Conservation (phyloP, 345 rosid genomes). For the Hypericum androsaemum region DNA sequence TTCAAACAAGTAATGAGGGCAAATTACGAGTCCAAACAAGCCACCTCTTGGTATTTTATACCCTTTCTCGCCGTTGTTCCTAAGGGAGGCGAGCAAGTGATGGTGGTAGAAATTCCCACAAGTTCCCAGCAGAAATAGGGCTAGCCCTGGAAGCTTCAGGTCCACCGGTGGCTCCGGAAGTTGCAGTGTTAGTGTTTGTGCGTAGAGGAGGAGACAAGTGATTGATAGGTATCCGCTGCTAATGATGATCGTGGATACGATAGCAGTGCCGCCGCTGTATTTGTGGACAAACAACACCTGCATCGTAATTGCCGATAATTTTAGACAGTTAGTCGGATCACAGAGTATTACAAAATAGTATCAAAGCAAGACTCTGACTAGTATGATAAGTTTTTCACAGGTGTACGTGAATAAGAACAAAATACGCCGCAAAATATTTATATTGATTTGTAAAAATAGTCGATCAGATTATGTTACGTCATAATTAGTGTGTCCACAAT, state of each 20-base stretch:
- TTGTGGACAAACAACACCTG: constrained; percentile 20
- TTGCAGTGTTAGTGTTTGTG: constrained; percentile 10
- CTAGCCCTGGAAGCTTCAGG: constrained; percentile 32
- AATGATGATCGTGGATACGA: constrained; percentile 6
- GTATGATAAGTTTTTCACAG: no score
- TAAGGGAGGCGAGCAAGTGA: constrained; percentile 45
- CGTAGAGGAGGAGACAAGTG: constrained; percentile 3
- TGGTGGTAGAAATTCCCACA: constrained; percentile 78
- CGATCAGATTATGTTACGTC: no score
- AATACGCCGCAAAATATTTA: no score
- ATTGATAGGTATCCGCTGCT: constrained; percentile 12
- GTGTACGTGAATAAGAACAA: no score
- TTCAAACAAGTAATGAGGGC: constrained; percentile 81
- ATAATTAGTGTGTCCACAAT: no score
- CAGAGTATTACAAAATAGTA: no score
- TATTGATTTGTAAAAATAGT: no score
- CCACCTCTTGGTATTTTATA: constrained; percentile 66
- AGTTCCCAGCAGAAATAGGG: constrained; percentile 45
- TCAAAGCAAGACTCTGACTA: no score
- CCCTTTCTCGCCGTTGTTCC: constrained; percentile 32
- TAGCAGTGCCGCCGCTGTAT: neutral
- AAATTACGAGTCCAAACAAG: constrained; percentile 40
- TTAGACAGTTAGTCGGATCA: no score
- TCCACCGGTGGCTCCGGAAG: constrained; percentile 29
- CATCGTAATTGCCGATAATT: no score